Evolutionary conservation across 202 grass and related monocot genomes (phyloP).

Genomic region (Zizania palustris): DNA sequence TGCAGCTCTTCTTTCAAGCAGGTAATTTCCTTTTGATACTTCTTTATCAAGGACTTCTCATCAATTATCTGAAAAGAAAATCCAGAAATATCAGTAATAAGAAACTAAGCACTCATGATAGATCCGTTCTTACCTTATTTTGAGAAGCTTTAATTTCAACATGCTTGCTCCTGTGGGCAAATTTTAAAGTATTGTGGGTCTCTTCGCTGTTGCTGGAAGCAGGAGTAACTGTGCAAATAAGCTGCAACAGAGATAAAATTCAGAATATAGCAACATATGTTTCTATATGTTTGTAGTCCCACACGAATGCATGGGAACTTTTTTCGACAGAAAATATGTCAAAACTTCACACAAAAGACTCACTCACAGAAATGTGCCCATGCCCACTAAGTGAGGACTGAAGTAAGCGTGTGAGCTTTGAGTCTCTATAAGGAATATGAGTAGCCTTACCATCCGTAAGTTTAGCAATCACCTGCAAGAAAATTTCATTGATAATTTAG

Average conservation of each 20-base stretch:
- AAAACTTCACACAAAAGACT: constrained; percentile 20
- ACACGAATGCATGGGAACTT: not conserved
- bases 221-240: constrained; percentile 98
- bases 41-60: constrained; percentile 99
- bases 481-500: constrained; percentile 40
- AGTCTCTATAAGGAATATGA: constrained; percentile 97
- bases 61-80: constrained; percentile 84
- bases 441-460: constrained; percentile 96
- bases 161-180: constrained; percentile 94
- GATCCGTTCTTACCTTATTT: constrained; percentile 69
- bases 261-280: constrained; percentile 42
- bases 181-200: constrained; percentile 98
- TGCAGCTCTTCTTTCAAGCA: constrained; percentile 95
- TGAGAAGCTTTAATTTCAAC: constrained; percentile 98
- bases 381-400: constrained; percentile 95
- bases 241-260: constrained; percentile 48
- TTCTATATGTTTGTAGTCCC: constrained; percentile 7
- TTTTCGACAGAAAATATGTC: not conserved
- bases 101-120: constrained; percentile 19
- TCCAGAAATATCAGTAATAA: constrained; percentile 22
- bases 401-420: constrained; percentile 96
- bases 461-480: constrained; percentile 84
- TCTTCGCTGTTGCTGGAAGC: constrained; percentile 97
- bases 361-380: constrained; percentile 94
- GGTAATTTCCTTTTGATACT: constrained; percentile 96